Percentiles rank a stretch among this genome's conserved stretches.
Evolutionary conservation across 192 early-diverging fungal genomes (phyloP).

Genomic region (Linnemannia hyalina): DNA sequence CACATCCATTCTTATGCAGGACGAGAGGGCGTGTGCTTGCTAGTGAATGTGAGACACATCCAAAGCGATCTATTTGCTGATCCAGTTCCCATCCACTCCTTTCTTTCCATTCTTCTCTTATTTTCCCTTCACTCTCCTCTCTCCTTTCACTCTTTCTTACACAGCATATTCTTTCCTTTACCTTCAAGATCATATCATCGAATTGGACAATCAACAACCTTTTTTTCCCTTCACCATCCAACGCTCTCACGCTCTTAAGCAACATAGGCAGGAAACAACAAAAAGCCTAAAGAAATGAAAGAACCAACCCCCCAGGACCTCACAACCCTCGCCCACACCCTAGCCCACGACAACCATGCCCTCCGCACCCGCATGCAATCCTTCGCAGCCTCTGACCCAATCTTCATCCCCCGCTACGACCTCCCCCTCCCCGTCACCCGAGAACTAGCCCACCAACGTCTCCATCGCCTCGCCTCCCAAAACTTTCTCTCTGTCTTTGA

Average conservation of each 20-base stretch:
- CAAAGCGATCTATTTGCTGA: too few species aligned
- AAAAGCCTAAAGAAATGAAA: neutral
- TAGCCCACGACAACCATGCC: conserved; percentile 64
- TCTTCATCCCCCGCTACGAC: conserved; percentile 74
- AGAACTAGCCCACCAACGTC: conserved; percentile 69
- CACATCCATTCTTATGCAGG: too few species aligned
- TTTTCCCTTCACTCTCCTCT: neutral
- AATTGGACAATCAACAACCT: neutral
- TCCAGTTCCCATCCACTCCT: neutral
- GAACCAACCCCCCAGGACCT: conserved; percentile 26
- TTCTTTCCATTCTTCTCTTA: neutral
- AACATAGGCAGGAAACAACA: neutral
- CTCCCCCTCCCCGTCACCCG: conserved; percentile 68
- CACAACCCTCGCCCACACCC: conserved; percentile 26
- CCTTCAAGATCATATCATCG: neutral
- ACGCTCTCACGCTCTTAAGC: neutral
- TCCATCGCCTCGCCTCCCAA: conserved; percentile 57
- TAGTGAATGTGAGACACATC: too few species aligned
- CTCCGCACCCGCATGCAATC: conserved; percentile 62
- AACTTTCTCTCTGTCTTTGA: conserved; percentile 73
- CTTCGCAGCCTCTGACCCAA: conserved; percentile 62
- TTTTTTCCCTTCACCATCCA: neutral
- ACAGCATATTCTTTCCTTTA: neutral
- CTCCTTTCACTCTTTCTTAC: neutral
- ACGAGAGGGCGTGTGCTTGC: too few species aligned